Percentiles rank a stretch among this genome's conserved stretches.
Conservation (phyloP, 2,329 filamentous ascomycete genomes). For the Cladophialophora yegresii region DNA sequence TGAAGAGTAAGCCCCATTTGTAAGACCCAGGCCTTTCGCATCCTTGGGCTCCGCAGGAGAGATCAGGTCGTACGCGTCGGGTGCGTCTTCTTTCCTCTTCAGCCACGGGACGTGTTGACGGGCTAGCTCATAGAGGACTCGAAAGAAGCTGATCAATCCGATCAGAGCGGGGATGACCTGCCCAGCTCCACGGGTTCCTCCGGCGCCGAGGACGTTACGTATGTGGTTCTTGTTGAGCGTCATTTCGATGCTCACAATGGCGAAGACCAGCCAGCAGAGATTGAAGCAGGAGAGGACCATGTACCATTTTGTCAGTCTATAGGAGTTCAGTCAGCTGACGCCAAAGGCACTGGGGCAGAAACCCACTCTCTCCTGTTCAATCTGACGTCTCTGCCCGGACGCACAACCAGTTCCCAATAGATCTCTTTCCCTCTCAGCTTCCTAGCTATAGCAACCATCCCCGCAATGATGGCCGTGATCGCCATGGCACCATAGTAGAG, state of each 20-base stretch:
- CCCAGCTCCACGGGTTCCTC: slow-evolving; percentile 10
- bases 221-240: slow-evolving; percentile 29
- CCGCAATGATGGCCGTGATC: neutral
- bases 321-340: neutral
- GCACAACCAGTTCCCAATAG: neutral
- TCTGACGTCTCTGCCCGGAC: neutral
- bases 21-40: neutral
- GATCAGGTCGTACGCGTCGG: neutral
- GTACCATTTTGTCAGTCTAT: neutral
- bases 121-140: slow-evolving; percentile 14
- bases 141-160: slow-evolving; percentile 18
- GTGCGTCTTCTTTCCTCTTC: slow-evolving; percentile 5
- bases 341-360: neutral
- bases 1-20: neutral
- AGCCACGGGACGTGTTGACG: slow-evolving; percentile 6
- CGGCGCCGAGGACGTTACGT: slow-evolving; percentile 11
- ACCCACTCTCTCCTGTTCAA: neutral
- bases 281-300: neutral
- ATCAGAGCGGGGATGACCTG: slow-evolving; percentile 22
- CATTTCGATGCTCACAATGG: slow-evolving; percentile 19
- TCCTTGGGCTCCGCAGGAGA: neutral
- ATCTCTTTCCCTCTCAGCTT: neutral
- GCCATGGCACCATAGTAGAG: neutral
- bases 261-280: neutral
- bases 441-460: neutral